Conservation (phyloP, 2,329 filamentous ascomycete species). For the Curvularia sp. region DNA sequence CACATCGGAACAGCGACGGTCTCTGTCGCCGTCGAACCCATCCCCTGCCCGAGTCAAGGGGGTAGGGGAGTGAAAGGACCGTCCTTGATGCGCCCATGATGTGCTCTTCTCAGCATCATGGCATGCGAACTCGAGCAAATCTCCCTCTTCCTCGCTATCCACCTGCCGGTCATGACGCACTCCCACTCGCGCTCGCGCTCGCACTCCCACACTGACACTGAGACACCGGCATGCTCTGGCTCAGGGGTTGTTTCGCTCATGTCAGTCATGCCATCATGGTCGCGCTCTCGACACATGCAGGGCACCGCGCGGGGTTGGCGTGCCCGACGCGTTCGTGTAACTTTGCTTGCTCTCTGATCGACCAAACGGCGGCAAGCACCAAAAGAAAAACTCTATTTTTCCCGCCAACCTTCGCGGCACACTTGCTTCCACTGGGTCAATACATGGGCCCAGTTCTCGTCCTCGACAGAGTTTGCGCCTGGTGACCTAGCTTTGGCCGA, state of each 20-base stretch:
- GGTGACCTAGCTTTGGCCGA: slow-evolving; percentile 19
- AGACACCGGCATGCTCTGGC: slow-evolving; percentile 3
- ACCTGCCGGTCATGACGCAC: neutral
- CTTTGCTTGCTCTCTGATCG: slow-evolving; percentile 24
- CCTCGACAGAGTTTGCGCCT: slow-evolving; percentile 22
- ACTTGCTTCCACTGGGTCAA: slow-evolving; percentile 21
- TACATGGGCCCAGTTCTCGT: slow-evolving; percentile 8
- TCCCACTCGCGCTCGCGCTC: neutral
- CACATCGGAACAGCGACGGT: slow-evolving; percentile 38
- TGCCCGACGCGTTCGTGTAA: slow-evolving; percentile 31
- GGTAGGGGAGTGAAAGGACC: slow-evolving; percentile 20
- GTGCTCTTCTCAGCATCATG: slow-evolving; percentile 18
- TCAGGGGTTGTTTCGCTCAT: slow-evolving; percentile 1
- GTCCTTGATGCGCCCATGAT: slow-evolving; percentile 28
- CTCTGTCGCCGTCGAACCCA: slow-evolving; percentile 29
- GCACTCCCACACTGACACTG: neutral
- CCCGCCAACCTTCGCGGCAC: slow-evolving; percentile 22
- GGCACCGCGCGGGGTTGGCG: slow-evolving; percentile 29
- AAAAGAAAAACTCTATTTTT: slow-evolving; percentile 21
- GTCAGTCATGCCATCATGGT: slow-evolving; percentile 28
- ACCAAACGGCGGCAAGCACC: slow-evolving; percentile 27
- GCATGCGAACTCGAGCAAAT: slow-evolving; percentile 1
- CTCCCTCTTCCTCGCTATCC: neutral
- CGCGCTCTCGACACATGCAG: slow-evolving; percentile 23
- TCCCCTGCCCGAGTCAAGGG: slow-evolving; percentile 27